Base-by-base conservation (phyloP, 345 rosid genomes). In the Rhizophora apiculata region DNA sequence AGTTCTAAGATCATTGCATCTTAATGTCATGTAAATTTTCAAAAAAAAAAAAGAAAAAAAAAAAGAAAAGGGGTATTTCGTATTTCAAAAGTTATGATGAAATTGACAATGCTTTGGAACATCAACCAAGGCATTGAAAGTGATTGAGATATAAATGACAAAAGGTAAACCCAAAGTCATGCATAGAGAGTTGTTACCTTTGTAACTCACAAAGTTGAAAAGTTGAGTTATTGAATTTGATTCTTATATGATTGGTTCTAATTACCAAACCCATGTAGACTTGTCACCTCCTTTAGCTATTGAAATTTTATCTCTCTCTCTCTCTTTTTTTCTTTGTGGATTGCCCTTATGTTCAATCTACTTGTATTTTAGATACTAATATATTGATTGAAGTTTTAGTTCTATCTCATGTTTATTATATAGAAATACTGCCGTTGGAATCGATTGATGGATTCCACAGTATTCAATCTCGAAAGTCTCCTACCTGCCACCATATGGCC, bases 91-190 rank as follows among this genome's bases (percentile, higher is more conserved):
- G 59, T 53, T 18, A n/a, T 63, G 13, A 51, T 53, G 78, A 76
- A 60, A 76, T 65, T 62, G 84, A 81, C 24, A 10, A 20, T 77
- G 80, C 63, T 63, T 79, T 60, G 79, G 73, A 51, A 64, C 78
- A 64, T 39, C 57, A 62, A 56, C 60, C 64, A 71, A 72, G 79
- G 74, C 68, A 21, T 26, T 49, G 80, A 72, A 56, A 78, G 70
- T 30, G 80, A 75, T 60, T 20, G 69, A 66, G 68, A 70, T 19
- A 49, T 34, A 34, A 6, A 34, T 6, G 8, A 34, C 37, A 34
- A 34, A 34, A 6, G 37, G 8, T 34, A 6, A 34, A 34, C 37
- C 37, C 37, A 34, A 34, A 34, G 37, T 34, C 37, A 6, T 34
- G 7, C 37, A 7, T 1, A 7, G 37, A 34, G 37, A 34, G 37